Evolutionary conservation across 345 rosid genomes (phyloP).

Genomic region (Corchorus olitorius): DNA sequence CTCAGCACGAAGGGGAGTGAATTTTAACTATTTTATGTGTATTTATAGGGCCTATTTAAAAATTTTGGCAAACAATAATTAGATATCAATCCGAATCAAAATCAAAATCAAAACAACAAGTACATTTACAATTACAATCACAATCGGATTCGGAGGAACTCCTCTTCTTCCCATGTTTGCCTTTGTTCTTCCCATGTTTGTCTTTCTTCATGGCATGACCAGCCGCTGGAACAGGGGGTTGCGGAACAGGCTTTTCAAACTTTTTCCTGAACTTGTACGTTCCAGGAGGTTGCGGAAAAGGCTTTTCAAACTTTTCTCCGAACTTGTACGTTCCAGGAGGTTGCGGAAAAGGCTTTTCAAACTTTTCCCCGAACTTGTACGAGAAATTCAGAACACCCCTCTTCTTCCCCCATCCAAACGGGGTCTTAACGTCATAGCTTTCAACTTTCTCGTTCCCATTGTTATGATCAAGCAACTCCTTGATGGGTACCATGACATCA

Average conservation of each 20-base stretch:
- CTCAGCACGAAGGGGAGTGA: no score
- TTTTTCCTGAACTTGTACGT: no score
- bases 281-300: conserved; percentile 5
- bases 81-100: conserved; percentile 9
- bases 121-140: conserved; percentile 30
- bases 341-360: conserved; percentile 2
- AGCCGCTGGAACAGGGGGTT: not conserved
- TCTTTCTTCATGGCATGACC: no score
- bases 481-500: conserved; percentile 36
- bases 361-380: conserved; percentile 45
- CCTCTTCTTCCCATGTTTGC: conserved; percentile 38
- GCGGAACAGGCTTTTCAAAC: not conserved
- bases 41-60: no score
- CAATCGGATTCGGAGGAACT: not conserved
- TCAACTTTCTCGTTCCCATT: not conserved
- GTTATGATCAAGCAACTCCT: conserved; percentile 38
- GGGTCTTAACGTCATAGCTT: conserved; percentile 31
- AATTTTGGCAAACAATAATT: not conserved
- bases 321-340: conserved; percentile 18
- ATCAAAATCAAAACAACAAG: not conserved
- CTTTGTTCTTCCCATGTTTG: no score
- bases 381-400: conserved; percentile 44
- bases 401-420: conserved; percentile 32
- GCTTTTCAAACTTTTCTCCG: no score
- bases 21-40: no score